Percentiles rank a stretch among this genome's conserved stretches.
These are phyloP conservation scores for Lactifluus volemus DNA, from an alignment of 768 basidiomycete genomes.

Conservation along the genomic window DNA sequence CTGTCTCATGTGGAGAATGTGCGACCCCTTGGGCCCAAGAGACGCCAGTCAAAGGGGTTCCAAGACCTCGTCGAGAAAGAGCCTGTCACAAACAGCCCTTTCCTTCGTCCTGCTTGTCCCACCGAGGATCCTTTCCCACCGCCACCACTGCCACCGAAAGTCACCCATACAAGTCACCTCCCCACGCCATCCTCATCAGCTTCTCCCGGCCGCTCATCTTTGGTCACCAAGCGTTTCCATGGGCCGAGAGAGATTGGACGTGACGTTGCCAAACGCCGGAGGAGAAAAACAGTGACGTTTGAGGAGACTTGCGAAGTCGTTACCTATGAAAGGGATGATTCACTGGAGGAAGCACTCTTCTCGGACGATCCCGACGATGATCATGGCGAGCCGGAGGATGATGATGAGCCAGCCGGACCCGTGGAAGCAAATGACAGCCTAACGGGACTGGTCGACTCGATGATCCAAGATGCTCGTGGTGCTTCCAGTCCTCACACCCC, in stretches of 20 bases:
- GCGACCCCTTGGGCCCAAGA: slow-evolving; percentile 59
- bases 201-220: slow-evolving; percentile 56
- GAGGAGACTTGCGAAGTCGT: slow-evolving; percentile 74
- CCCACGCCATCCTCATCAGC: slow-evolving; percentile 25
- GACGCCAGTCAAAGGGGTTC: slow-evolving; percentile 66
- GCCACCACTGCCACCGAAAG: slow-evolving; percentile 13
- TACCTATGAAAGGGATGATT: slow-evolving; percentile 63
- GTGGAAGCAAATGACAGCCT: slow-evolving; percentile 44
- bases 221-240: slow-evolving; percentile 64
- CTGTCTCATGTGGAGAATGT: slow-evolving; percentile 66
- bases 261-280: slow-evolving; percentile 31
- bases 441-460: slow-evolving; percentile 62
- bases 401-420: slow-evolving; percentile 15
- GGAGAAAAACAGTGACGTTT: slow-evolving; percentile 73
- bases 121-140: slow-evolving; percentile 24
- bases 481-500: slow-evolving; percentile 36
- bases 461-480: slow-evolving; percentile 42
- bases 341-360: slow-evolving; percentile 32
- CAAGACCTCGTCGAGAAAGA: slow-evolving; percentile 68
- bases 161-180: slow-evolving; percentile 8
- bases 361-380: slow-evolving; percentile 30
- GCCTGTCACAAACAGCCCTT: slow-evolving; percentile 78
- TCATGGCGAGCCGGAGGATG: slow-evolving; percentile 12
- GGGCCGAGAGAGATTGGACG: slow-evolving; percentile 55
- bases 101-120: slow-evolving; percentile 34